A percentile compares a stretch with the other conserved stretches of the same genome.
phyloP scores from a whole-genome alignment of 1,284 basidiomycete species.

The Rhodofomes roseus region DNA sequence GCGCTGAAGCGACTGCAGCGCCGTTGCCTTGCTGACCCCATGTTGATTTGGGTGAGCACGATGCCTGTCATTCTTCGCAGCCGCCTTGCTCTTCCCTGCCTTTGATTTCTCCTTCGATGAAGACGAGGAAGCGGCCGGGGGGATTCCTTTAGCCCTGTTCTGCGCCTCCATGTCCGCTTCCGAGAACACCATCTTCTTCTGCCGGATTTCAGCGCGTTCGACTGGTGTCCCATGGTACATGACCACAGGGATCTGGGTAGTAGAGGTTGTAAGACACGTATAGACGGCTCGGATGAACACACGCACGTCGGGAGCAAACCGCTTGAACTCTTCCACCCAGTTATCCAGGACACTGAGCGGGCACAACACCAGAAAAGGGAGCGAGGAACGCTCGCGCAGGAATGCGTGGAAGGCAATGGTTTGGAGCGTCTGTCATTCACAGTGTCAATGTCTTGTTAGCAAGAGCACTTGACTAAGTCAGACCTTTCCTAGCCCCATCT shows the following conservation, averaged over 20 bases:
- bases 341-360: slow-evolving; percentile 92
- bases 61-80: neutral
- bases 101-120: neutral
- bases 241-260: slow-evolving; percentile 70
- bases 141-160: neutral
- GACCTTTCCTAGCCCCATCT: slow-evolving; percentile 93
- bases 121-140: neutral
- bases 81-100: slow-evolving; percentile 5
- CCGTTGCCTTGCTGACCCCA: slow-evolving; percentile 8
- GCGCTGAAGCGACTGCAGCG: slow-evolving; percentile 25
- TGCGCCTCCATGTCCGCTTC: slow-evolving; percentile 15
- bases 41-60: neutral
- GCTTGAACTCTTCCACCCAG: slow-evolving; percentile 85
- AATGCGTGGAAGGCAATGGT: slow-evolving; percentile 91
- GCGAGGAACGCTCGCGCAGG: slow-evolving; percentile 73
- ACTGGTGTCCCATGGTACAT: slow-evolving; percentile 87
- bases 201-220: slow-evolving; percentile 73
- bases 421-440: slow-evolving; percentile 72
- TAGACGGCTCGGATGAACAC: slow-evolving; percentile 5
- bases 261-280: neutral
- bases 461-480: slow-evolving; percentile 4
- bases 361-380: slow-evolving; percentile 87
- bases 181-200: slow-evolving; percentile 16
- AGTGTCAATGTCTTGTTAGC: neutral
- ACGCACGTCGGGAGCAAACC: slow-evolving; percentile 74